Conservation (phyloP, 441 rosid genomes). For the Syzygium malaccense region DNA sequence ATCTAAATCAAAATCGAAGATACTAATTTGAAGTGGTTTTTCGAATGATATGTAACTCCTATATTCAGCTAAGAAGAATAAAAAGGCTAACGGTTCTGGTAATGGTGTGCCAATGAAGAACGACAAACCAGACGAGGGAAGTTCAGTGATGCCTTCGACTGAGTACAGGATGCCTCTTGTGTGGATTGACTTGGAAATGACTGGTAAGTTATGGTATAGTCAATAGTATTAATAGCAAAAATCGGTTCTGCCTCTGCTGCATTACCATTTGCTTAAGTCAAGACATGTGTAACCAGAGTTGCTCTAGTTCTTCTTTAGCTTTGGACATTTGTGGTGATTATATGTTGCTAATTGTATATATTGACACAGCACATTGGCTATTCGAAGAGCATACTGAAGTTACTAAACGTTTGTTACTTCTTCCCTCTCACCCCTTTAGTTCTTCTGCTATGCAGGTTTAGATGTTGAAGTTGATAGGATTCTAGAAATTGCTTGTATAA, state of each 20-base stretch:
- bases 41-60: neutral
- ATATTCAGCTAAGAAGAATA: conserved; percentile 15
- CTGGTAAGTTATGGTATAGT: conserved; percentile 36
- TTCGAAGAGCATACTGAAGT: neutral
- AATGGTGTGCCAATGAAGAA: neutral
- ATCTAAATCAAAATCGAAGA: neutral
- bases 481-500: conserved; percentile 89
- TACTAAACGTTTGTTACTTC: neutral
- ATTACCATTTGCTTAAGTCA: neutral
- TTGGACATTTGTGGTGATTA: neutral
- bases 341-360: neutral
- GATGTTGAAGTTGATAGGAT: conserved; percentile 74
- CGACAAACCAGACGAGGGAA: conserved; percentile 8
- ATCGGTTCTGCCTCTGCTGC: neutral
- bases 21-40: neutral
- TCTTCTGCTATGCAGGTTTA: conserved; percentile 41
- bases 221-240: neutral
- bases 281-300: neutral
- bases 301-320: neutral
- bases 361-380: neutral
- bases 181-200: conserved; percentile 95
- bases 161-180: conserved; percentile 71
- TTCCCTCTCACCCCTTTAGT: neutral
- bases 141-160: conserved; percentile 8
- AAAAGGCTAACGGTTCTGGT: conserved; percentile 5